phyloP scores from a whole-genome alignment of 1,284 basidiomycete genomes.

The Coniferiporia sulphurascens region DNA sequence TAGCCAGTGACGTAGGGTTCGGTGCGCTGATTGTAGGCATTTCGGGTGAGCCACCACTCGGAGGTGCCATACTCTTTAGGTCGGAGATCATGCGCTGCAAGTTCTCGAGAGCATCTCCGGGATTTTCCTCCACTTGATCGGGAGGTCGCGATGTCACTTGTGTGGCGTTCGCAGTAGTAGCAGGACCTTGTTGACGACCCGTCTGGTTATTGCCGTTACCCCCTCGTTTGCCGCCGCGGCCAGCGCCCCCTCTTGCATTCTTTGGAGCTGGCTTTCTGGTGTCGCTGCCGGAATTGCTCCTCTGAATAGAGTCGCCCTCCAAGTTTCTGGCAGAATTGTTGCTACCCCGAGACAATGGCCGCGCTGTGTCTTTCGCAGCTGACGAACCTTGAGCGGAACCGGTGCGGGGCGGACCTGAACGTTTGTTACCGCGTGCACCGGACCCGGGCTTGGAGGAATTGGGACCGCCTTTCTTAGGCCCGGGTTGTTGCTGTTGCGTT shows the following conservation, averaged over 20 bases:
- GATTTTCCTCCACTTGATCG: constrained; percentile 38
- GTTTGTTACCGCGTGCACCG: constrained; percentile 15
- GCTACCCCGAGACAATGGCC: constrained; percentile 16
- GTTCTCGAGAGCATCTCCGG: constrained; percentile 71
- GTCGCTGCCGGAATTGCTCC: neutral
- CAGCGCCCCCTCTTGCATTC: constrained; percentile 40
- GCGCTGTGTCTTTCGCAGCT: constrained; percentile 7
- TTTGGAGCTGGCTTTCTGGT: constrained; percentile 50
- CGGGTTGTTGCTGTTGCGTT: constrained; percentile 34
- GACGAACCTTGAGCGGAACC: constrained; percentile 5
- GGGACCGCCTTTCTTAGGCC: constrained; percentile 24
- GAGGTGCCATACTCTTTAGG: constrained; percentile 67
- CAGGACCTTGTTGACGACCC: constrained; percentile 13
- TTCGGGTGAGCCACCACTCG: constrained; percentile 37
- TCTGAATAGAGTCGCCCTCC: neutral
- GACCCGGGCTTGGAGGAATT: neutral
- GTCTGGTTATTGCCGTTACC: constrained; percentile 50
- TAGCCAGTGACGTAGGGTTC: constrained; percentile 36
- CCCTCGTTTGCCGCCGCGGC: constrained; percentile 36
- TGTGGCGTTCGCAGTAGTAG: constrained; percentile 11
- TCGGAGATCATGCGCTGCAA: constrained; percentile 81
- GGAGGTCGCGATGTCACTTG: constrained; percentile 27
- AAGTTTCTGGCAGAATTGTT: constrained; percentile 13
- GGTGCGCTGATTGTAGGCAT: constrained; percentile 34
- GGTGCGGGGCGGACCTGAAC: constrained; percentile 7